Percentiles rank a stretch among this genome's conserved stretches.
phyloP scores from a whole-genome alignment of 805 yeast genomes.

The Saturnispora besseyi region DNA sequence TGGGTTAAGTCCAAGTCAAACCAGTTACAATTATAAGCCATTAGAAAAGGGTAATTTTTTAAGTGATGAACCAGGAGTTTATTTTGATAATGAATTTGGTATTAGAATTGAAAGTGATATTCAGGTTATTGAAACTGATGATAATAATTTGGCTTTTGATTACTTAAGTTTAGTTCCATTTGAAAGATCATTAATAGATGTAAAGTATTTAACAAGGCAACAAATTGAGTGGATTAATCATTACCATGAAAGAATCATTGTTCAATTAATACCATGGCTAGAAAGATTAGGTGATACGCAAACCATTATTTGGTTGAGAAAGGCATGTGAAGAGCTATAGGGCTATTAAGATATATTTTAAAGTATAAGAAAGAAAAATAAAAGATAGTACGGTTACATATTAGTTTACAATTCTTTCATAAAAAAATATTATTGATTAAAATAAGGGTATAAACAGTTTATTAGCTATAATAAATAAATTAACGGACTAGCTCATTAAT shows the following conservation, averaged over 20 bases:
- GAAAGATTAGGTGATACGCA: slow-evolving; percentile 46
- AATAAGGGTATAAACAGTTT: neutral
- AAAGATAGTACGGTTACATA: no score
- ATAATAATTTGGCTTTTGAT: slow-evolving; percentile 55
- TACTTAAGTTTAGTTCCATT: slow-evolving; percentile 83
- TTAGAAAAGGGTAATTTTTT: slow-evolving; percentile 61
- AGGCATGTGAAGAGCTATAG: slow-evolving; percentile 39
- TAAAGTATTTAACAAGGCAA: slow-evolving; percentile 40
- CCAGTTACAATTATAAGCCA: slow-evolving; percentile 37
- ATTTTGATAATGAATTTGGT: slow-evolving; percentile 84
- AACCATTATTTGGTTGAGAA: slow-evolving; percentile 61
- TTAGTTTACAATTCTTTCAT: no score
- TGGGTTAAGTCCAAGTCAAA: slow-evolving; percentile 48
- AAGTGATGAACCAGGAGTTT: slow-evolving; percentile 93
- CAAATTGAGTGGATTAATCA: slow-evolving; percentile 63
- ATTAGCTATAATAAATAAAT: neutral
- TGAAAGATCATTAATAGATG: slow-evolving; percentile 67
- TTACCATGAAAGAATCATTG: slow-evolving; percentile 54
- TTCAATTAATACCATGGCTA: slow-evolving; percentile 40
- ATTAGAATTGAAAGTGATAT: slow-evolving; percentile 83
- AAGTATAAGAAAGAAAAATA: no score
- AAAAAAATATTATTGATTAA: no score
- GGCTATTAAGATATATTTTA: no score
- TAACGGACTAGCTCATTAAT: neutral
- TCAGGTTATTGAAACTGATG: slow-evolving; percentile 37